These are phyloP conservation scores for Batrachochytrium dendrobatidis DNA, from an alignment of 371 early-diverging fungal genomes.

Conservation along the genomic window DNA sequence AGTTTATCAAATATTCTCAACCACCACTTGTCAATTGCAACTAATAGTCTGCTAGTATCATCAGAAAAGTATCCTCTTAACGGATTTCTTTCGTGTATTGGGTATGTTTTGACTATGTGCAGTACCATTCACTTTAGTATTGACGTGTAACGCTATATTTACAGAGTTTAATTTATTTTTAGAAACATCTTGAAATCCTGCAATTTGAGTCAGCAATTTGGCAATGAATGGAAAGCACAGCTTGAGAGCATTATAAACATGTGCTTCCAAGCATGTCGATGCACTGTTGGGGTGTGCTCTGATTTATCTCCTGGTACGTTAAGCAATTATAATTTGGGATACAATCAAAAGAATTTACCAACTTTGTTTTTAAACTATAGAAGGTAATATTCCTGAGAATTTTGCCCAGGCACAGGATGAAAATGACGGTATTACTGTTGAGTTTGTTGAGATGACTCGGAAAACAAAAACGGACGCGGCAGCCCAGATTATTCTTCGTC, in stretches of 20 bases:
- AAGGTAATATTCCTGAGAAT: slow-evolving; percentile 27
- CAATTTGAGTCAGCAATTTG: background rate
- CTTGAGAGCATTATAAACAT: slow-evolving; percentile 10
- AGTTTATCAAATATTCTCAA: background rate
- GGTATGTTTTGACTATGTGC: too few relatives aligned
- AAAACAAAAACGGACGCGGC: slow-evolving; percentile 43
- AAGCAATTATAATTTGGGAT: background rate
- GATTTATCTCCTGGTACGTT: slow-evolving; percentile 22
- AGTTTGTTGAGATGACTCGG: slow-evolving; percentile 17
- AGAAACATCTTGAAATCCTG: background rate
- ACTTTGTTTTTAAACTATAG: slow-evolving; percentile 4
- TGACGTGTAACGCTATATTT: background rate
- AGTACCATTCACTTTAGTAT: background rate
- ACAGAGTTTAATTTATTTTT: background rate
- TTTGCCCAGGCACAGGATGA: slow-evolving; percentile 48
- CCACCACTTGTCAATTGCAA: slow-evolving; percentile 13
- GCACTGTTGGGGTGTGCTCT: slow-evolving; percentile 19
- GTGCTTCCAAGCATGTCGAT: slow-evolving; percentile 7
- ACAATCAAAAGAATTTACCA: background rate
- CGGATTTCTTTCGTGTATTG: slow-evolving; percentile 14
- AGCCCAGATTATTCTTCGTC: slow-evolving; percentile 81
- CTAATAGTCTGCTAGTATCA: slow-evolving; percentile 14
- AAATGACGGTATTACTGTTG: slow-evolving; percentile 45
- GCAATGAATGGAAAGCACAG: slow-evolving; percentile 12
- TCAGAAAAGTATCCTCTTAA: slow-evolving; percentile 25